phyloP scores from a whole-genome alignment of 2,329 filamentous ascomycete species.

The Colletotrichum sp. region DNA sequence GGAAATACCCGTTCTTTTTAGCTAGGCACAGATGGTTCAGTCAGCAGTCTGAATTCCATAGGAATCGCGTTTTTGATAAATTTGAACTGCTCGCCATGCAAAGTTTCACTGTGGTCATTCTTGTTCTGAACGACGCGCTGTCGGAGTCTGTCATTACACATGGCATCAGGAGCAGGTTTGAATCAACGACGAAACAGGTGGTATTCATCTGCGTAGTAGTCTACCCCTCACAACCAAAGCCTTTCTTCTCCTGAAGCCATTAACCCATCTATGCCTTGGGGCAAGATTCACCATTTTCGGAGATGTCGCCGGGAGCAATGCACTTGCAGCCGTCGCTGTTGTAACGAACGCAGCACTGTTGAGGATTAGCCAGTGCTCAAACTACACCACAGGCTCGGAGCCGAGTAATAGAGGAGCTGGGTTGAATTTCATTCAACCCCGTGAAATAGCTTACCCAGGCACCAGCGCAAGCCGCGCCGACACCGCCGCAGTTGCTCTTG shows the following conservation, averaged over 20 bases:
- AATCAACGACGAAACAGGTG: not conserved
- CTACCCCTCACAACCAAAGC: not conserved
- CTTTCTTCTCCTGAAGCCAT: fast-evolving
- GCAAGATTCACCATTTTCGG: not conserved
- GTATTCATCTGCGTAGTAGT: not conserved
- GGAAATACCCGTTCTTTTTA: not conserved
- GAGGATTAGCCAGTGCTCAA: not conserved
- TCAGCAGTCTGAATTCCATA: not conserved
- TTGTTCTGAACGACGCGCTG: no score
- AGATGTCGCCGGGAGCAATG: not conserved
- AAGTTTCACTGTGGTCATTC: no score
- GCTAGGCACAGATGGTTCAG: not conserved
- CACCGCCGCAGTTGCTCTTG: not conserved
- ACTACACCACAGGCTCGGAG: fast-evolving
- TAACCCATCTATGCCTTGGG: not conserved
- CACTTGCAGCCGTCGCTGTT: not conserved
- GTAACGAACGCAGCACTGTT: not conserved
- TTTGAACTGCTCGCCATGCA: no score
- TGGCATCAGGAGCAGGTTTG: no score
- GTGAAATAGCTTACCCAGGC: not conserved
- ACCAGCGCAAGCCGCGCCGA: not conserved
- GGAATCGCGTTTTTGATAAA: not conserved
- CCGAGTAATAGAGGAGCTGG: no score
- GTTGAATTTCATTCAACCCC: not conserved
- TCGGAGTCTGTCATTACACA: no score